These are phyloP conservation scores for Porphyra umbilicalis DNA, from an alignment of 31 red algal genomes.

Conservation along the genomic window DNA sequence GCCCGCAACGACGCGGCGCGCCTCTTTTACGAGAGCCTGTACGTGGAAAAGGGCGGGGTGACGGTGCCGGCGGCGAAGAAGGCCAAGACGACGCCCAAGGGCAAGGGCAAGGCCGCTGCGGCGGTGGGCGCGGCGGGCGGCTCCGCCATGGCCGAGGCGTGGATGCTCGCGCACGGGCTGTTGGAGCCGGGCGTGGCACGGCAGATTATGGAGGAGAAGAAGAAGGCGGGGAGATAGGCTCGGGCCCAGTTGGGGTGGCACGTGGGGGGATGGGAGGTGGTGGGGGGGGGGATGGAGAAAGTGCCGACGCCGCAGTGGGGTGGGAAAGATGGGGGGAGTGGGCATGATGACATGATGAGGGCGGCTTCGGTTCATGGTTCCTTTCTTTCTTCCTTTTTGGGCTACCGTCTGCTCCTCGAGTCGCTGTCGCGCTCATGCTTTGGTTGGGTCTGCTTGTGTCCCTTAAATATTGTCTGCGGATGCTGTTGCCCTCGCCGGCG, in stretches of 20 bases:
- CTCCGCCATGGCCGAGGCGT: constrained; percentile 47
- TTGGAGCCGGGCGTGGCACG: constrained; percentile 30
- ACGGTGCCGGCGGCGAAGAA: not conserved
- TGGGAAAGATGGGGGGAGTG: too few species aligned
- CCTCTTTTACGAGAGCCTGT: constrained; percentile 90
- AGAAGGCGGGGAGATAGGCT: not conserved
- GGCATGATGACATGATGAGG: too few species aligned
- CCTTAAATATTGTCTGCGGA: too few species aligned
- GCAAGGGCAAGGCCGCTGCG: not conserved
- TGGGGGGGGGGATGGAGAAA: not conserved
- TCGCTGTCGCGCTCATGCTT: too few species aligned
- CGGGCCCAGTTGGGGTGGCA: too few species aligned
- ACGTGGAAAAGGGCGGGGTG: constrained; percentile 47
- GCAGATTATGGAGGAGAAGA: constrained; percentile 2
- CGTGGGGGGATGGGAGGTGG: not conserved
- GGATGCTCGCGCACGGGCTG: constrained; percentile 69
- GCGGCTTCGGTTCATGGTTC: too few species aligned
- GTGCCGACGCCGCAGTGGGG: too few species aligned
- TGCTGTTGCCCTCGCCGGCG: too few species aligned
- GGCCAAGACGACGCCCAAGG: not conserved
- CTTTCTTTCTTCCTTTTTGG: too few species aligned
- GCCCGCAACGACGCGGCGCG: constrained; percentile 59
- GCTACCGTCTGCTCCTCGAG: too few species aligned
- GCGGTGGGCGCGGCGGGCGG: not conserved
- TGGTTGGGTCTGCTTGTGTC: too few species aligned